Percentiles rank a stretch among this genome's conserved stretches.
Conservation (phyloP, 208 protist species). For the Trypanosoma avium region DNA sequence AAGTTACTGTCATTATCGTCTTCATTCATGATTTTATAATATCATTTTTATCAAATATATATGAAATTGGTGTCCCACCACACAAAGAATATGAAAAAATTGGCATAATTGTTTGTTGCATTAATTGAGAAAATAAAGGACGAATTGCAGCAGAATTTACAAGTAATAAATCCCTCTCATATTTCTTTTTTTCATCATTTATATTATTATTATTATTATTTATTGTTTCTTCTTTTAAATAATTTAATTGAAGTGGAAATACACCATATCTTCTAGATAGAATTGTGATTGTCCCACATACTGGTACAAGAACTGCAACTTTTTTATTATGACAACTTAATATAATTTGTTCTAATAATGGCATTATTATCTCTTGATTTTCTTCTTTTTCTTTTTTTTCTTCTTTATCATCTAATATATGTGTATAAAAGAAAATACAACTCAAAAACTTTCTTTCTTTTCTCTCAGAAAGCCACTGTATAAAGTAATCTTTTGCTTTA, state of each 20-base stretch:
- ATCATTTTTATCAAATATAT: neutral
- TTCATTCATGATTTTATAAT: neutral
- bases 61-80: conserved; percentile 2
- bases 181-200: neutral
- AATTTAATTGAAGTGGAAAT: neutral
- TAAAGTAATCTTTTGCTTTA: neutral
- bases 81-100: conserved; percentile 16
- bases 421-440: conserved; percentile 7
- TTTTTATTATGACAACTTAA: neutral
- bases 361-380: no score
- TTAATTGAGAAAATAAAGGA: conserved; percentile 2
- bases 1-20: neutral
- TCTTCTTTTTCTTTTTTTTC: neutral
- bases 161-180: neutral
- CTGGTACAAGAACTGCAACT: conserved; percentile 14
- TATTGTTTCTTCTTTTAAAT: neutral
- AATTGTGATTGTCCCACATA: neutral
- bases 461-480: conserved; percentile 7
- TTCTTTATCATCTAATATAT: conserved; percentile 2
- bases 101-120: conserved; percentile 11
- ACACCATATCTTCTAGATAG: conserved; percentile 13
- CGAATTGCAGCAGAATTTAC: neutral
- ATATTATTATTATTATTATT: neutral
- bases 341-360: conserved; percentile 7
- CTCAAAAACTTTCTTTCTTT: neutral